Evolutionary conservation across 441 rosid species (phyloP).

Genomic region (Pelargonium cotyledonis): DNA sequence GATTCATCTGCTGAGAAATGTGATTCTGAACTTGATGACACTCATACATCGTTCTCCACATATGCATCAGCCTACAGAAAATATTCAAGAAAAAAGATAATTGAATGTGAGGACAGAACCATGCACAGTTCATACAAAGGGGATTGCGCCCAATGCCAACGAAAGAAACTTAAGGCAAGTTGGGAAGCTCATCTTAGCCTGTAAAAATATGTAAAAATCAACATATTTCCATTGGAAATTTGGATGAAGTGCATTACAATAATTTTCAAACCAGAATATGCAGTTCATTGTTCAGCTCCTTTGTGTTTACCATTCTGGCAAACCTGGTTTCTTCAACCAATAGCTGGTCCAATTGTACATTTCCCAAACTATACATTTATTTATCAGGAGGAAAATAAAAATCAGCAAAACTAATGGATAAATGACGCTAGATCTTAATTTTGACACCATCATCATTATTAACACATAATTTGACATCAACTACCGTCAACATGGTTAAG

Average conservation of each 20-base stretch:
- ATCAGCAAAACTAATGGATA: neutral
- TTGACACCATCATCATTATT: neutral
- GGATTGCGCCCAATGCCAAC: neutral
- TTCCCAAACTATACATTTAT: neutral
- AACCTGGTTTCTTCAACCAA: neutral
- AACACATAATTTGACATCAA: neutral
- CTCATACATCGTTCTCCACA: conserved; percentile 78
- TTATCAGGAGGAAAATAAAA: conserved; percentile 5
- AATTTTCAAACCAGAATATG: neutral
- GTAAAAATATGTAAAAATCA: neutral
- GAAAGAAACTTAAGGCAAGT: neutral
- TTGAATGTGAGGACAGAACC: conserved; percentile 14
- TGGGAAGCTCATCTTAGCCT: conserved; percentile 2
- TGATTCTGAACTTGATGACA: conserved; percentile 75
- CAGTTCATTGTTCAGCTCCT: neutral
- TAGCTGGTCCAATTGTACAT: neutral
- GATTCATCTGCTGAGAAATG: conserved; percentile 66
- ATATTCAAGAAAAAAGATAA: conserved; percentile 7
- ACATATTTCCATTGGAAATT: neutral
- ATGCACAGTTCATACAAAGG: neutral
- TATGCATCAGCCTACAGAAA: conserved; percentile 48
- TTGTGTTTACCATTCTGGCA: neutral
- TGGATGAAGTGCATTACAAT: neutral
- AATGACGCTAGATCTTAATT: neutral
- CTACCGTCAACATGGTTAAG: too few relatives aligned